Evolutionary conservation across 148 eudicot genomes (phyloP).

Genomic region (Pharnaceum exiguum): DNA sequence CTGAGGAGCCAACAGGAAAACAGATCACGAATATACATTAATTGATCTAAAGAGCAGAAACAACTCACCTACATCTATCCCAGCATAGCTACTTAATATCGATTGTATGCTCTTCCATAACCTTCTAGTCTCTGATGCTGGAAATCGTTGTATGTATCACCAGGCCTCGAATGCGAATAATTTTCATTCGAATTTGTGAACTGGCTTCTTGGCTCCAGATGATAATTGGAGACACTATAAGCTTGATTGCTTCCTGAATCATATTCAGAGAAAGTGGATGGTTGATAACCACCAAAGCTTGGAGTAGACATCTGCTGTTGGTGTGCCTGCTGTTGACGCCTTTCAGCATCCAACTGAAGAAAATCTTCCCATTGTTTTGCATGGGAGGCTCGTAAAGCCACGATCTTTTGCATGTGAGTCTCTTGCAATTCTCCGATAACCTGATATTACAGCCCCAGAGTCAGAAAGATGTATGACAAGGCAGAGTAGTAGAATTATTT

Average conservation of each 20-base stretch:
- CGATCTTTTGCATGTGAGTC: conserved; percentile 46
- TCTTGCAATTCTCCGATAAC: conserved; percentile 64
- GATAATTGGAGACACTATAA: conserved; percentile 38
- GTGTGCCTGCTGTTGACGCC: conserved; percentile 44
- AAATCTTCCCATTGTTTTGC: conserved; percentile 86
- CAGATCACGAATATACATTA: conserved; percentile 5
- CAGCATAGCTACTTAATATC: conserved; percentile 40
- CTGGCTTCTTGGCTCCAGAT: conserved; percentile 56
- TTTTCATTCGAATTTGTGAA: conserved; percentile 41
- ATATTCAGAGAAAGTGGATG: conserved; percentile 43
- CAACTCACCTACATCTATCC: conserved; percentile 42
- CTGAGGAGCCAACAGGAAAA: not conserved
- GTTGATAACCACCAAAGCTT: conserved; percentile 58
- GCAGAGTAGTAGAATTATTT: too few species aligned
- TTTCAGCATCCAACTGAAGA: conserved; percentile 53
- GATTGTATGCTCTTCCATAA: conserved; percentile 62
- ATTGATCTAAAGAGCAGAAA: conserved; percentile 18
- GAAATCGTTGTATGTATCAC: conserved; percentile 45
- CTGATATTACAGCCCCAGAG: conserved; percentile 30
- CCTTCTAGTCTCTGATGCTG: conserved; percentile 67
- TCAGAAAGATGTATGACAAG: too few species aligned
- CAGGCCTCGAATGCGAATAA: conserved; percentile 54
- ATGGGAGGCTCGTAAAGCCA: conserved; percentile 49
- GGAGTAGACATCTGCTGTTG: conserved; percentile 45
- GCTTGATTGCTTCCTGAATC: conserved; percentile 44